Conservation (phyloP, 2,329 filamentous ascomycete species). For the Penicillium brasilianum region DNA sequence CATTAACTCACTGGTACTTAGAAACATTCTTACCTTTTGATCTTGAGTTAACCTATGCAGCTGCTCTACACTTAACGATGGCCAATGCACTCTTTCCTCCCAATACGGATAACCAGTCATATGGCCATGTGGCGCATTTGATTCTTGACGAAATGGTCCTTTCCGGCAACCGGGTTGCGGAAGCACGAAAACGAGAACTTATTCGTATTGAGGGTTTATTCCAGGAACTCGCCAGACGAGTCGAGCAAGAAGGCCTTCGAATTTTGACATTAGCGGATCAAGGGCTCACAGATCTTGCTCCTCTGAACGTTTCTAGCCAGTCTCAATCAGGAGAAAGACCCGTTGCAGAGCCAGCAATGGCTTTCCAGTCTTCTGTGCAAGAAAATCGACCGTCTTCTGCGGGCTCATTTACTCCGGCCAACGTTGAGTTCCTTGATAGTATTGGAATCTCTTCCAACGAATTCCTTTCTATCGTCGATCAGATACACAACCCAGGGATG, state of each 20-base stretch:
- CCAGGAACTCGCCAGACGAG: slow-evolving; percentile 32
- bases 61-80: slow-evolving; percentile 17
- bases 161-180: slow-evolving; percentile 43
- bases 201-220: slow-evolving; percentile 37
- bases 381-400: not conserved
- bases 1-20: not conserved
- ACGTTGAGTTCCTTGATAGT: slow-evolving; percentile 33
- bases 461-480: slow-evolving; percentile 47
- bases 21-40: slow-evolving; percentile 20
- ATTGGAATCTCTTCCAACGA: slow-evolving; percentile 50
- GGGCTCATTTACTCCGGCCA: not conserved
- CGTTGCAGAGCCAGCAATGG: not conserved
- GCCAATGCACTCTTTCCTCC: slow-evolving; percentile 15
- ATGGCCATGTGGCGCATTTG: slow-evolving; percentile 21
- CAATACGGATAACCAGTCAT: slow-evolving; percentile 8
- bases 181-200: slow-evolving; percentile 42
- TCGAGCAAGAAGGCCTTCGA: slow-evolving; percentile 36
- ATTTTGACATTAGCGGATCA: slow-evolving; percentile 23
- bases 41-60: slow-evolving; percentile 16
- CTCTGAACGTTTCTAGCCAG: not conserved
- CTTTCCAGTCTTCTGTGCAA: not conserved
- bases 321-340: not conserved
- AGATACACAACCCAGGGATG: slow-evolving; percentile 35
- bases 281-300: slow-evolving; percentile 14
- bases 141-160: slow-evolving; percentile 45